Base-by-base conservation (phyloP, 2,329 filamentous ascomycete genomes). In the Fusarium pininemorale region DNA sequence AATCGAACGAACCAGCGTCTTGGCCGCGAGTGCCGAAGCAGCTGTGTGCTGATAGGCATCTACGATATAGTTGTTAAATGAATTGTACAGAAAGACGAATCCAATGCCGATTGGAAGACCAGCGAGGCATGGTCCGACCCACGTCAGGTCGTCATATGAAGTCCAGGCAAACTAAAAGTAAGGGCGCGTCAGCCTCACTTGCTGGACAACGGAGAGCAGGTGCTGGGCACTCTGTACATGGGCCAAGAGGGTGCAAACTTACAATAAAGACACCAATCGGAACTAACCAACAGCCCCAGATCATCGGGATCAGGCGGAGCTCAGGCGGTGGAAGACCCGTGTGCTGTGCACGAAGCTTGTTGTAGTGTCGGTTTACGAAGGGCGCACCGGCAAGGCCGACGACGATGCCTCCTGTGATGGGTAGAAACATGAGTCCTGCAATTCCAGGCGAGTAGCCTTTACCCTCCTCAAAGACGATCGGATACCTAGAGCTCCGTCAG, bases 221-320 rank as follows among this genome's bases (percentile, higher is more conserved):
- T 37, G 35, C 8, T 37, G 35, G 3, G 35, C 0, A 37, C 35
- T 37, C 15, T 37, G 8, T 2, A 10, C 8, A 37, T 37, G 0
- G 15, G 8, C 35, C 16, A 12, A 10, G 22, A 6, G 22, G n/a
- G 41, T 24, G 6, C 6, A n/a, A 16, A 42, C 41, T 42, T 22
- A 11, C 41, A n/a, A 42, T 24, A 11, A 24, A 42, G 9, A 42
- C n/a, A 12, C 41, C 41, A 5, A 42, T 42, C 0, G 41, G 41
- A 22, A 42, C 7, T 16, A 42, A 3, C 41, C 41, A 42, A 6
- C 41, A 24, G 14, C 14, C 14, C 41, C 41, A 42, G 22, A 42
- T 42, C 14, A 42, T 42, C 14, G 41, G 41, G 8, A 42, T 42
- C n/a, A 42, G 5, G 9, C 9, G 41, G 0, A 42, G 41, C 41